These are phyloP conservation scores for Cystobasidium slooffiae DNA, from an alignment of 1,284 basidiomycete genomes.

Conservation along the genomic window DNA sequence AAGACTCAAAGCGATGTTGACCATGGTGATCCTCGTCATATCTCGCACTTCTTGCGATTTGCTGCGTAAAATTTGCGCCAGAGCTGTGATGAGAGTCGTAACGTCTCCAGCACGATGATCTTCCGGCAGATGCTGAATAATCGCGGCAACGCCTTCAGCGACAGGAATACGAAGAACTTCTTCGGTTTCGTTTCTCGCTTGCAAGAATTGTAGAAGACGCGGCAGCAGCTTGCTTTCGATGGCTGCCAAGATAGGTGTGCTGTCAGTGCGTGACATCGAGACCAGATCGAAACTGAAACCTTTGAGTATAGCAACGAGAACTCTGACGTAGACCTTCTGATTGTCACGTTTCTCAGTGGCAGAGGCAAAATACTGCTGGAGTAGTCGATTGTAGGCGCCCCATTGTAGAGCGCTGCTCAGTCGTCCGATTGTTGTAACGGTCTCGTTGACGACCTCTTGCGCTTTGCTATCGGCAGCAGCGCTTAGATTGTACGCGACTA, in stretches of 20 bases:
- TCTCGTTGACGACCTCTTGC: constrained; percentile 85
- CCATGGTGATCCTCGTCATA: constrained; percentile 79
- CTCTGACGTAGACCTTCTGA: constrained; percentile 82
- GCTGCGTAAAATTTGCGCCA: constrained; percentile 86
- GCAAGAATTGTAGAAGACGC: constrained; percentile 73
- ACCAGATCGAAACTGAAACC: constrained; percentile 79
- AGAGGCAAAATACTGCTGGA: constrained; percentile 79
- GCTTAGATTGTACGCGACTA: constrained; percentile 70
- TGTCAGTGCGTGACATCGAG: constrained; percentile 48
- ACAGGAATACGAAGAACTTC: constrained; percentile 85
- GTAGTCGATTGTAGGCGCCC: constrained; percentile 80
- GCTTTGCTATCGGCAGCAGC: constrained; percentile 63
- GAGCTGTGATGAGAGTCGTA: constrained; percentile 75
- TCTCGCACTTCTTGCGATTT: constrained; percentile 94
- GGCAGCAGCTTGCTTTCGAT: constrained; percentile 69
- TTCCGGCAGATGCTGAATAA: constrained; percentile 81
- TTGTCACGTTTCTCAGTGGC: constrained; percentile 72
- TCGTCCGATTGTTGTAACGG: constrained; percentile 75
- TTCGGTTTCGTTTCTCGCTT: constrained; percentile 81
- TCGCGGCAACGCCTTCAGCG: constrained; percentile 81
- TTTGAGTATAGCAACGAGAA: constrained; percentile 83
- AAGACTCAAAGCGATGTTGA: constrained; percentile 76
- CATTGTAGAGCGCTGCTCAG: constrained; percentile 76
- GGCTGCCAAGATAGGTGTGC: constrained; percentile 41
- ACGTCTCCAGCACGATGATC: constrained; percentile 73